These are phyloP conservation scores for Chlorociboria aeruginascens DNA, from an alignment of 495 filamentous ascomycete genomes.

Conservation along the genomic window DNA sequence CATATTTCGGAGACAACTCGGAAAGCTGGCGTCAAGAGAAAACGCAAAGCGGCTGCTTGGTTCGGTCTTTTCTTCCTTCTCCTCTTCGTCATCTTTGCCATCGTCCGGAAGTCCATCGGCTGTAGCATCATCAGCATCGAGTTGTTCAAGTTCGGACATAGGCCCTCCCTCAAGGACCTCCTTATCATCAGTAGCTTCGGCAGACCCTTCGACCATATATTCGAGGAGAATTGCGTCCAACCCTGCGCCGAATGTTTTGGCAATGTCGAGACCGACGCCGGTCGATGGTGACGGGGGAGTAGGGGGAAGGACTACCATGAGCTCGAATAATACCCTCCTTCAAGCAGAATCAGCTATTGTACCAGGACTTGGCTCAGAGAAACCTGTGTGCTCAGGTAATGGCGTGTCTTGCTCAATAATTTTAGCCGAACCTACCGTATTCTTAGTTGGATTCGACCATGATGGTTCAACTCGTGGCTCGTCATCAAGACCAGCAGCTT, in stretches of 20 bases:
- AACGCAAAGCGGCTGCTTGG: constrained; percentile 24
- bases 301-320: too few species aligned
- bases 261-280: constrained; percentile 5
- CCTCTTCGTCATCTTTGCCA: constrained; percentile 7
- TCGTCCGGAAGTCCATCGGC: constrained; percentile 15
- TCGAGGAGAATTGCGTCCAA: constrained; percentile 3
- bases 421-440: constrained; percentile 82
- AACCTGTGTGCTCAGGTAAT: constrained; percentile 61
- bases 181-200: constrained; percentile 8
- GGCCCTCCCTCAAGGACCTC: background rate
- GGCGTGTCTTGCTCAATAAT: constrained; percentile 61
- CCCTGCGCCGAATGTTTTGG: background rate
- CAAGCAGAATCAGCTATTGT: too few species aligned
- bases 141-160: constrained; percentile 9
- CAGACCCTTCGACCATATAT: constrained; percentile 14
- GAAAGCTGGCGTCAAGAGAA: constrained; percentile 27
- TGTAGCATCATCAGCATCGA: constrained; percentile 7
- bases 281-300: background rate
- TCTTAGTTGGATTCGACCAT: constrained; percentile 84
- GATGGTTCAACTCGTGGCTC: constrained; percentile 21
- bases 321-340: too few species aligned
- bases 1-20: constrained; percentile 17
- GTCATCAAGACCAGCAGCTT: constrained; percentile 43
- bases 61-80: constrained; percentile 21
- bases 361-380: constrained; percentile 31